A percentile compares a stretch with the other conserved stretches of the same genome.
Conservation (phyloP, 1,139 yeast genomes). For the Hyphopichia khmerensis region DNA sequence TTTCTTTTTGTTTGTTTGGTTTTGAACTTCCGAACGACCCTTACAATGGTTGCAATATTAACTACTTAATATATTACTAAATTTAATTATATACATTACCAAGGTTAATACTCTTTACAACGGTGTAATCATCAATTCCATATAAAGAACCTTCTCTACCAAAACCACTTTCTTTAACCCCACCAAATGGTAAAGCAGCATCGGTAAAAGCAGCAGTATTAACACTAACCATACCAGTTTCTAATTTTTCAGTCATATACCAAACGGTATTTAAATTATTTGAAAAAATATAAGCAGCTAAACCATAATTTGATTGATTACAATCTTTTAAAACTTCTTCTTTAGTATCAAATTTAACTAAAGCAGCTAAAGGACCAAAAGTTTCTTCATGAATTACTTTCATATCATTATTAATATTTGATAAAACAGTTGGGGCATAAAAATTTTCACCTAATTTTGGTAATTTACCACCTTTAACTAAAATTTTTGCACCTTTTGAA, state of each 20-base stretch:
- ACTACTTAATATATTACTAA: too few species aligned
- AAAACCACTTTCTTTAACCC: conserved; percentile 47
- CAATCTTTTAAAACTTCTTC: conserved; percentile 40
- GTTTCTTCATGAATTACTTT: conserved; percentile 43
- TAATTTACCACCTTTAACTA: conserved; percentile 40
- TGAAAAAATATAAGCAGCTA: conserved; percentile 45
- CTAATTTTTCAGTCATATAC: conserved; percentile 43
- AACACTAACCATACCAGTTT: conserved; percentile 48
- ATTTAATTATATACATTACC: conserved; percentile 33
- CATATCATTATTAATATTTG: conserved; percentile 41
- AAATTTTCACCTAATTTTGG: conserved; percentile 40
- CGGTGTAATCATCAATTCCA: conserved; percentile 46
- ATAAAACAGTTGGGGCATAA: conserved; percentile 41
- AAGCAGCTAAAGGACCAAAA: conserved; percentile 48
- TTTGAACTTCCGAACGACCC: not conserved
- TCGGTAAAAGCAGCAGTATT: conserved; percentile 47
- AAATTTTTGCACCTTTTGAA: conserved; percentile 40
- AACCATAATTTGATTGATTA: conserved; percentile 43
- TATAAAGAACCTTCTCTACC: conserved; percentile 52
- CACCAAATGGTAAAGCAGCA: conserved; percentile 52
- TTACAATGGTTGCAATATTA: too few species aligned
- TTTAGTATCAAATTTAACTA: conserved; percentile 37
- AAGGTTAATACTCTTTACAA: conserved; percentile 37
- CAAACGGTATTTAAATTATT: conserved; percentile 54
- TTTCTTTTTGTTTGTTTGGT: not conserved